Percentiles rank a stretch among this genome's conserved stretches.
These are phyloP conservation scores for Verticillium alfalfae DNA, from an alignment of 2,329 filamentous ascomycete species.

Conservation along the genomic window DNA sequence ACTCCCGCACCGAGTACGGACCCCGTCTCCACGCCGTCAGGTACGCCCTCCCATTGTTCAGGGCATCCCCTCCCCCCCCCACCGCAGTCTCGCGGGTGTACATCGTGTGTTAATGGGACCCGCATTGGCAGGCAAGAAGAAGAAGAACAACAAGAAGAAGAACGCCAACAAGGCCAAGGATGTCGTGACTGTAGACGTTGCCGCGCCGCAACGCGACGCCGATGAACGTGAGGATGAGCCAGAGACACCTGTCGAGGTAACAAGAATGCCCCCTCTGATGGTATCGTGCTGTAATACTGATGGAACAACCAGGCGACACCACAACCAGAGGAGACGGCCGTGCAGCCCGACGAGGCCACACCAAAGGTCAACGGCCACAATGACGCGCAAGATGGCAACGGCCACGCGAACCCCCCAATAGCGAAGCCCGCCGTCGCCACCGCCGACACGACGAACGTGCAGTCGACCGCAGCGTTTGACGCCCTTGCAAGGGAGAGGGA, in stretches of 20 bases:
- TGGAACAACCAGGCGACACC: conserved; percentile 10
- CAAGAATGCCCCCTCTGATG: background rate
- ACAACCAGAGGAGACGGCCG: conserved; percentile 20
- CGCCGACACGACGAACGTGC: conserved; percentile 21
- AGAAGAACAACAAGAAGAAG: conserved; percentile 56
- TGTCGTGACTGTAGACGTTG: conserved; percentile 24
- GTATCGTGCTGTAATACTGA: background rate
- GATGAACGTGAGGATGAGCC: conserved; percentile 39
- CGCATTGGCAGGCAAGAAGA: conserved; percentile 41
- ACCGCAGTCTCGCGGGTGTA: background rate
- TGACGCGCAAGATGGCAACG: conserved; percentile 23
- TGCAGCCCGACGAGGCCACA: conserved; percentile 15
- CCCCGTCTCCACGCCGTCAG: conserved; percentile 19
- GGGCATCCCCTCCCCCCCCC: background rate
- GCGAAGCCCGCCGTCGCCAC: conserved; percentile 4
- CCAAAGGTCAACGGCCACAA: conserved; percentile 12
- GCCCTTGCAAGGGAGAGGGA: conserved; percentile 78
- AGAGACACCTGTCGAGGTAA: conserved; percentile 28
- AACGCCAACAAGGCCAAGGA: conserved; percentile 43
- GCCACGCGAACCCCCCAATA: conserved; percentile 28
- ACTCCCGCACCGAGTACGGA: conserved; percentile 17
- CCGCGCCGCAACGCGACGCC: conserved; percentile 22
- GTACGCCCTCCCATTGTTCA: conserved; percentile 7
- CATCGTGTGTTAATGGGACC: conserved; percentile 3
- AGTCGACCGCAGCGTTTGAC: conserved; percentile 55